Percentiles rank a stretch among this genome's conserved stretches.
Evolutionary conservation across 225 moss, liverwort and hornwort genomes (phyloP).

Genomic region (Polytrichum formosum): DNA sequence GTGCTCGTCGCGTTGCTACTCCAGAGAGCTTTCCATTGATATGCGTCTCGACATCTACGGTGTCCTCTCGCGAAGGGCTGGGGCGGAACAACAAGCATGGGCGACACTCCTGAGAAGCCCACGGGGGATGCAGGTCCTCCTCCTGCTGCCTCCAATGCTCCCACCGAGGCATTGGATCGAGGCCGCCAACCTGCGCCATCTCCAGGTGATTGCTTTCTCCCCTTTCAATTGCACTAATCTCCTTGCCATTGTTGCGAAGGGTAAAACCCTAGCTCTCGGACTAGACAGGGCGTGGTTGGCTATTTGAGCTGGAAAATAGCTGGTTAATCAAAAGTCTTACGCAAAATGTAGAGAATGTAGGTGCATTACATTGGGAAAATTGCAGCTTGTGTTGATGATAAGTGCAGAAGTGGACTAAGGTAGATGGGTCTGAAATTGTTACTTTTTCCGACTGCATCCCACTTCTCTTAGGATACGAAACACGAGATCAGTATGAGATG

Average conservation of each 20-base stretch:
- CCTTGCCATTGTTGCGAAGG: not conserved
- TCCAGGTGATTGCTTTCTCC: not conserved
- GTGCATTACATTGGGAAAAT: too few species aligned
- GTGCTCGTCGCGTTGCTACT: too few species aligned
- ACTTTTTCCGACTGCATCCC: too few species aligned
- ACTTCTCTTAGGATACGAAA: too few species aligned
- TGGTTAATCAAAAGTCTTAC: not conserved
- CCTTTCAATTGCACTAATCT: not conserved
- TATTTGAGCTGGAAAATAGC: not conserved
- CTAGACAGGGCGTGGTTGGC: too few species aligned
- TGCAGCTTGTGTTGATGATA: too few species aligned
- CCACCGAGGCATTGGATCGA: not conserved
- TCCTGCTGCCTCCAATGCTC: not conserved
- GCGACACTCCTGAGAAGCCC: slow-evolving; percentile 2
- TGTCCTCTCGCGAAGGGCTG: not conserved
- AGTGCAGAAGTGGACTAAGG: too few species aligned
- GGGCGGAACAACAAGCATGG: slow-evolving; percentile 5
- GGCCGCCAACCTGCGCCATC: not conserved
- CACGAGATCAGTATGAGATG: too few species aligned
- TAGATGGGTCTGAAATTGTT: too few species aligned
- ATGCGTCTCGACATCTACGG: slow-evolving; percentile 3
- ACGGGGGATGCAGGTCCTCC: not conserved
- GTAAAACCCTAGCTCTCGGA: too few species aligned
- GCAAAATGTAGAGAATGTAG: too few species aligned
- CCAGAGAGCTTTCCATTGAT: not conserved